These are phyloP conservation scores for Aspergillus unguis DNA, from an alignment of 2,329 filamentous ascomycete species.

Conservation along the genomic window DNA sequence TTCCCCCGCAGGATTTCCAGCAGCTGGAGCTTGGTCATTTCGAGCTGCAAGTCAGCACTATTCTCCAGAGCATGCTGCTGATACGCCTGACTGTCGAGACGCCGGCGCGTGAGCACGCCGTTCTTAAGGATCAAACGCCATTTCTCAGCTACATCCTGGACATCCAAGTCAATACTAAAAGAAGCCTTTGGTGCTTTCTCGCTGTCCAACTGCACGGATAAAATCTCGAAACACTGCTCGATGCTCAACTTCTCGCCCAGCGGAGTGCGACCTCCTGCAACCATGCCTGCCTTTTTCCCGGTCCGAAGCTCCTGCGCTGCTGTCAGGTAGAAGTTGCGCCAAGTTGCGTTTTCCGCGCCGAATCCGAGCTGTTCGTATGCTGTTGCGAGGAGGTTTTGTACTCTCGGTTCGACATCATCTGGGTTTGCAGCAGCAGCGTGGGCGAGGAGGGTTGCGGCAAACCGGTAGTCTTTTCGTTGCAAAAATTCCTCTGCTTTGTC, in stretches of 20 bases:
- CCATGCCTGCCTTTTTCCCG: not conserved
- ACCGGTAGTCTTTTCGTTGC: constrained; percentile 34
- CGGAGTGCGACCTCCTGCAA: not conserved
- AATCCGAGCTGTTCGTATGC: constrained; percentile 36
- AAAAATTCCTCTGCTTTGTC: constrained; percentile 28
- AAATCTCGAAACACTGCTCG: constrained; percentile 19
- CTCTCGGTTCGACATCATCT: constrained; percentile 11
- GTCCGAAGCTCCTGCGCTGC: constrained; percentile 28
- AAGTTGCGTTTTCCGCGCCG: constrained; percentile 41
- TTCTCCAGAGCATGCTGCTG: not conserved
- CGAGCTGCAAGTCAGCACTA: constrained; percentile 1
- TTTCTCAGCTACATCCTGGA: constrained; percentile 12
- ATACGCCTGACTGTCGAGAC: not conserved
- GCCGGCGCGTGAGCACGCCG: constrained; percentile 18
- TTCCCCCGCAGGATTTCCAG: constrained; percentile 1
- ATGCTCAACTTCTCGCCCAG: constrained; percentile 12
- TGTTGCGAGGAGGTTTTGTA: constrained; percentile 22
- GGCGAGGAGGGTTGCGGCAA: constrained; percentile 39
- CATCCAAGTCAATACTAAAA: constrained; percentile 17
- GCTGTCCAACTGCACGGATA: constrained; percentile 21
- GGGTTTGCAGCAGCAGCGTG: constrained; percentile 33
- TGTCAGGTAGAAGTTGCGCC: constrained; percentile 43
- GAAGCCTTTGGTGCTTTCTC: constrained; percentile 6
- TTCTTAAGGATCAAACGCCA: constrained; percentile 23
- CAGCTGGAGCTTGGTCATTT: constrained; percentile 1